Evolutionary conservation across 345 rosid genomes (phyloP).

Genomic region (Eutrema heterophyllum): DNA sequence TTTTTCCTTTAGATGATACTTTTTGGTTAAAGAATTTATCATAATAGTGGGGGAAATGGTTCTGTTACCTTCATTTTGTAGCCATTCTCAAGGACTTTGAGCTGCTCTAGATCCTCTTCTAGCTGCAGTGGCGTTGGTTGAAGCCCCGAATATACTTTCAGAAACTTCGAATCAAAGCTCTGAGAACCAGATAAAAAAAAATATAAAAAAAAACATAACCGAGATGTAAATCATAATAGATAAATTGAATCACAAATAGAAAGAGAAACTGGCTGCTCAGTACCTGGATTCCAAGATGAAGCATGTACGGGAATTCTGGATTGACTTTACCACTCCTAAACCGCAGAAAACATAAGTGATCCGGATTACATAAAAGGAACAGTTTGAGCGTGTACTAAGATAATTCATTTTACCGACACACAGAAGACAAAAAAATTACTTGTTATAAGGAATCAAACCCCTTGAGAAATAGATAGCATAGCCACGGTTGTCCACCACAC

Average conservation of each 20-base stretch:
- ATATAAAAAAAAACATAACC: neutral
- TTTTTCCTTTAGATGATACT: neutral
- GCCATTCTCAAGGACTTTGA: constrained; percentile 95
- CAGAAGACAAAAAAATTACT: constrained; percentile 32
- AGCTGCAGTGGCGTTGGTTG: constrained; percentile 81
- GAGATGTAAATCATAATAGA: neutral
- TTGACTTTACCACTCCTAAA: constrained; percentile 78
- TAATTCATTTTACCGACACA: neutral
- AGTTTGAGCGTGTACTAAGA: neutral
- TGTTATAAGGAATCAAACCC: constrained; percentile 88
- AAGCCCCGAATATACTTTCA: constrained; percentile 77
- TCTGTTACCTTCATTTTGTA: constrained; percentile 83
- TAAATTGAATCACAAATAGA: neutral
- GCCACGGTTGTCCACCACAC: constrained; percentile 73
- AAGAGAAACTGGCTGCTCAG: neutral
- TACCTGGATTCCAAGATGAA: constrained; percentile 99
- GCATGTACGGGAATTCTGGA: constrained; percentile 76
- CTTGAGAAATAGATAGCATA: constrained; percentile 91
- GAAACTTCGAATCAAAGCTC: constrained; percentile 90
- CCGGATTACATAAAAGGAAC: neutral
- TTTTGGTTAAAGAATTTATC: neutral
- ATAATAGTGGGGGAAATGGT: neutral
- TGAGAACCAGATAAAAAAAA: constrained; percentile 18
- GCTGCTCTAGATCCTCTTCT: constrained; percentile 97
- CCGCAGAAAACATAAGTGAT: constrained; percentile 14